phyloP scores from a whole-genome alignment of 116 monocot species.

The Iris pallida region DNA sequence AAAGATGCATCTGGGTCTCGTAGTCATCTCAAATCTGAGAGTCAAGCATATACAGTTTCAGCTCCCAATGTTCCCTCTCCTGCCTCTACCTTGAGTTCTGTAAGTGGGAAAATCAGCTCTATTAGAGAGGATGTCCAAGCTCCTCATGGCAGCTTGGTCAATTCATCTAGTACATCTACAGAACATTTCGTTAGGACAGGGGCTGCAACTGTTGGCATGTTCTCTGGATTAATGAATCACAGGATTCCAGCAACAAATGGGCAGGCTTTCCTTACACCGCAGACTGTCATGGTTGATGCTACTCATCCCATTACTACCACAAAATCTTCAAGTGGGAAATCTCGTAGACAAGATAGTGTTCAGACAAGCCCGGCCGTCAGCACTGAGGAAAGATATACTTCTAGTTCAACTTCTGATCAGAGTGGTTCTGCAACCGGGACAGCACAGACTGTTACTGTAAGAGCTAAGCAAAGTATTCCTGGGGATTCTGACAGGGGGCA shows the following conservation, averaged over 20 bases:
- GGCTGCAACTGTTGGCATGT: constrained; percentile 21
- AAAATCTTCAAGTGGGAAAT: constrained; percentile 31
- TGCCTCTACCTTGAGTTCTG: constrained; percentile 16
- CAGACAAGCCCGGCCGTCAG: constrained; percentile 29
- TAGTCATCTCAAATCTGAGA: constrained; percentile 17
- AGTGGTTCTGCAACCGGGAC: constrained; percentile 8
- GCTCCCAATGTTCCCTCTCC: constrained; percentile 16
- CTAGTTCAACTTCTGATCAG: constrained; percentile 4
- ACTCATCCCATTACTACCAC: constrained; percentile 8
- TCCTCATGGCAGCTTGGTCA: constrained; percentile 9
- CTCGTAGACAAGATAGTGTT: constrained; percentile 23
- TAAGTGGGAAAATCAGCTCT: constrained; percentile 15
- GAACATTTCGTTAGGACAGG: constrained; percentile 26
- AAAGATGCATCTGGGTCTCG: constrained; percentile 32
- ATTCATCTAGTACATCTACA: constrained; percentile 30
- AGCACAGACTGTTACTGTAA: constrained; percentile 15
- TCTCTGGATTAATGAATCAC: constrained; percentile 37
- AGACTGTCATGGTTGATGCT: constrained; percentile 16
- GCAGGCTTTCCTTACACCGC: constrained; percentile 5
- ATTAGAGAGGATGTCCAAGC: constrained; percentile 1
- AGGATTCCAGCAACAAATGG: constrained; percentile 18
- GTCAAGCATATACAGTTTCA: constrained; percentile 7
- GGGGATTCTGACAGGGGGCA: constrained; percentile 11
- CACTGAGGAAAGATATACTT: constrained; percentile 9
- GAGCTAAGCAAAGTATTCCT: constrained; percentile 31